phyloP scores from a whole-genome alignment of 257 asterid genomes.

The Coffea canephora region DNA sequence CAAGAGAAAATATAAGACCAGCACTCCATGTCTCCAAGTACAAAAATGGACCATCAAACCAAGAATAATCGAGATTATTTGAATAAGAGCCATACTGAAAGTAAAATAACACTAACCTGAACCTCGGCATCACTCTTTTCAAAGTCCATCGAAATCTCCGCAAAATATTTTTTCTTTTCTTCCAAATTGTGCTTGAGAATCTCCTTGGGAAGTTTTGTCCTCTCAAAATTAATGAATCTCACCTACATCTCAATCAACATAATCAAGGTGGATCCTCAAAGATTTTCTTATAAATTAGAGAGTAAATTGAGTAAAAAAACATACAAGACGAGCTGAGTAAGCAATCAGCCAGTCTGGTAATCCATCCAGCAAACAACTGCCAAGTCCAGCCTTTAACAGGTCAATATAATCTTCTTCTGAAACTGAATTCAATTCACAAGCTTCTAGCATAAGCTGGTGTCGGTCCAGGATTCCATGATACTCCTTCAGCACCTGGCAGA shows the following conservation, averaged over 20 bases:
- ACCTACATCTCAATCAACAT: slow-evolving; percentile 52
- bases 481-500: slow-evolving; percentile 69
- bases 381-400: slow-evolving; percentile 91
- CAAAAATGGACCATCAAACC: background rate
- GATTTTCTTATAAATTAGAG: background rate
- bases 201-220: slow-evolving; percentile 82
- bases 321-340: slow-evolving; percentile 87
- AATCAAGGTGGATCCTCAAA: slow-evolving; percentile 20
- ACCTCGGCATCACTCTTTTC: slow-evolving; percentile 96
- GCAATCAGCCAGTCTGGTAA: slow-evolving; percentile 96
- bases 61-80: background rate
- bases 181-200: slow-evolving; percentile 83
- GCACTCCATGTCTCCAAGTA: background rate
- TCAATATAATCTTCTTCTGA: slow-evolving; percentile 95
- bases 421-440: slow-evolving; percentile 88
- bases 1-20: slow-evolving; percentile 17
- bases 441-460: slow-evolving; percentile 79
- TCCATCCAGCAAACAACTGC: slow-evolving; percentile 98
- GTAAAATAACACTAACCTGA: slow-evolving; percentile 50
- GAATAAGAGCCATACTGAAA: background rate
- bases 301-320: slow-evolving; percentile 21
- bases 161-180: slow-evolving; percentile 82
- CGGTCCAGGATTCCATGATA: slow-evolving; percentile 89
- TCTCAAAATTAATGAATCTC: slow-evolving; percentile 94
- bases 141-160: slow-evolving; percentile 77